Percentiles rank a stretch among this genome's conserved stretches.
phyloP scores from a whole-genome alignment of 768 basidiomycete genomes.

The Collybia nuda region DNA sequence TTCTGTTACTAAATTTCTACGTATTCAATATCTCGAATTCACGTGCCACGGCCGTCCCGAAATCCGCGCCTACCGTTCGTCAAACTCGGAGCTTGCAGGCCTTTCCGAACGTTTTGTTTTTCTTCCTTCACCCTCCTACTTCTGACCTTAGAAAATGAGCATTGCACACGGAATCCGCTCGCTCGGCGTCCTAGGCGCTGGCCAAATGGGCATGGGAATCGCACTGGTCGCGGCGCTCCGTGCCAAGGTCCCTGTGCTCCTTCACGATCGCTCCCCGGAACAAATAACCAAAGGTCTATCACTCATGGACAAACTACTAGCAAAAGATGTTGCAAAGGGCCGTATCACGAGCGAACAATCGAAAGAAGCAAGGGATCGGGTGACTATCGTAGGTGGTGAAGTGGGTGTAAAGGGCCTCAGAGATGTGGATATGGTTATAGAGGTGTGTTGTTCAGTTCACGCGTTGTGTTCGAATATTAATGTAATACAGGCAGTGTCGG shows the following conservation, averaged over 20 bases:
- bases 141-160: slow-evolving; percentile 35
- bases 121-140: neutral
- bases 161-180: slow-evolving; percentile 72
- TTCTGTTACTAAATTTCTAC: no score
- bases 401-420: slow-evolving; percentile 55
- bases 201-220: slow-evolving; percentile 93
- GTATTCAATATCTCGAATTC: no score
- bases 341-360: slow-evolving; percentile 68
- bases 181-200: slow-evolving; percentile 79
- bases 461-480: neutral
- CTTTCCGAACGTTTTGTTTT: neutral
- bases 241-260: slow-evolving; percentile 80
- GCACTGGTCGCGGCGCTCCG: slow-evolving; percentile 84
- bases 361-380: slow-evolving; percentile 66
- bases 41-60: no score
- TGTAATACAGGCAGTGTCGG: slow-evolving; percentile 73
- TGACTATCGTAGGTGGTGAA: slow-evolving; percentile 55
- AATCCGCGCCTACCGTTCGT: neutral
- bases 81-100: neutral
- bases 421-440: slow-evolving; percentile 90
- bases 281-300: slow-evolving; percentile 75
- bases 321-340: slow-evolving; percentile 88
- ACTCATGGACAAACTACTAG: slow-evolving; percentile 78
- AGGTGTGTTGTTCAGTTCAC: slow-evolving; percentile 46
- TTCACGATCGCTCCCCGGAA: slow-evolving; percentile 77